Conservation (phyloP, 805 yeast genomes). For the Candida yuanshanica region DNA sequence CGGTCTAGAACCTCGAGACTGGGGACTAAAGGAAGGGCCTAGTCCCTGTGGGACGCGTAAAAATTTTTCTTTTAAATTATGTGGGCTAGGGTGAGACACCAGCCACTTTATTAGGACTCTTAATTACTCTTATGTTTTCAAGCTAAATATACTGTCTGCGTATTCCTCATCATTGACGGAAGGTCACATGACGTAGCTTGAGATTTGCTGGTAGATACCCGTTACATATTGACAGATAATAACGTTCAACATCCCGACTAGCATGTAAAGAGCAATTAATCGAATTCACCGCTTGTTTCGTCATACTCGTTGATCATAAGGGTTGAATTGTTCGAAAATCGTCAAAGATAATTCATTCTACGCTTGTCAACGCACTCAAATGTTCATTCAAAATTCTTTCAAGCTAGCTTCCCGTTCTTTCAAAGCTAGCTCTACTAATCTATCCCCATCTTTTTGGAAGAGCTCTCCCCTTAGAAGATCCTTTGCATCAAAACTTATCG, state of each 20-base stretch:
- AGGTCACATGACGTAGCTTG: no score
- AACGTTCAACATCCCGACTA: no score
- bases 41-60: neutral
- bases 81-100: neutral
- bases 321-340: no score
- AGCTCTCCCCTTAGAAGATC: conserved; percentile 5
- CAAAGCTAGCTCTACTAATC: conserved; percentile 5
- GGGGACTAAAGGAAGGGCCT: no score
- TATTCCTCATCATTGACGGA: no score
- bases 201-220: no score
- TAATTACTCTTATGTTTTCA: neutral
- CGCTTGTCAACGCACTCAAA: conserved; percentile 6
- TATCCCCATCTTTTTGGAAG: neutral
- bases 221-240: neutral
- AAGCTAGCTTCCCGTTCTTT: conserved; percentile 12
- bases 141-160: no score
- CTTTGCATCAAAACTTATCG: neutral
- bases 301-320: no score
- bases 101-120: neutral
- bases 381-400: conserved; percentile 15
- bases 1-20: no score
- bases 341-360: conserved; percentile 3
- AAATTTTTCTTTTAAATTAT: neutral
- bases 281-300: neutral
- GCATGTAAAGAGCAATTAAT: neutral